Evolutionary conservation across 1,139 yeast genomes (phyloP), one percentile per base, ranked within the genome.

Genomic region (Suhomyces bokatorum): DNA sequence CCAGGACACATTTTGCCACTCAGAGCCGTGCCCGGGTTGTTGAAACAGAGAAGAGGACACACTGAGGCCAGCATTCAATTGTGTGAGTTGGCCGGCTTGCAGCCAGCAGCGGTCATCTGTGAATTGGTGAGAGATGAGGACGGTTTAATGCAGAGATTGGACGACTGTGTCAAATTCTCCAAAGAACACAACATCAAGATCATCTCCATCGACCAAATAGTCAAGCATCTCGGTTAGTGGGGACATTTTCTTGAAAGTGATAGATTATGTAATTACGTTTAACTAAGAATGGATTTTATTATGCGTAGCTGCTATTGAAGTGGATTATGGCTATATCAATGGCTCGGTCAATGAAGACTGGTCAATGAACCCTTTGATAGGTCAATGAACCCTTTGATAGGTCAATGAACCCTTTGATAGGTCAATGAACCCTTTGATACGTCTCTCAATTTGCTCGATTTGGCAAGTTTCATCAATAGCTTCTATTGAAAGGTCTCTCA

Each of bases 51-150:
- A 73, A 75, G 88, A 51, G 99, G 99, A n/a, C 99, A 95, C 63
- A 95, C 99, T 7, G 99, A 95, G 68, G 98, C 99, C 9, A 91
- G 91, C 28, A 96, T 93, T 11, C 96, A 93, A 60, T 74, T 95
- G 53, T 85, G 96, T 61, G 72, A 73, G 57, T 73, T 91, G 59
- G 77, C 93, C 3, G 91, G 90, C 0, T 73, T 87, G 55, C 80
- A 81, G 53, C 96, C 95, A 3, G 98, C 91, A 2, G 96, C 88
- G 9, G 95, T 87, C 34, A 93, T 95, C 53, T 88, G 98, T 64
- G 99, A 95, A 67, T 74, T 95, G 58, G 98, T 95, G 27, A 80
- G 87, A 51, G 98, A 91, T 56, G 86, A 84, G 44, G 98, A 93
- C 60, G 99, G 99, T 1, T 75, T 86, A 52, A 95, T 95, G 99